Percentiles rank a stretch among this genome's conserved stretches.
phyloP scores from a whole-genome alignment of 2,329 filamentous ascomycete genomes.

The Chalaropsis ovoidea region DNA sequence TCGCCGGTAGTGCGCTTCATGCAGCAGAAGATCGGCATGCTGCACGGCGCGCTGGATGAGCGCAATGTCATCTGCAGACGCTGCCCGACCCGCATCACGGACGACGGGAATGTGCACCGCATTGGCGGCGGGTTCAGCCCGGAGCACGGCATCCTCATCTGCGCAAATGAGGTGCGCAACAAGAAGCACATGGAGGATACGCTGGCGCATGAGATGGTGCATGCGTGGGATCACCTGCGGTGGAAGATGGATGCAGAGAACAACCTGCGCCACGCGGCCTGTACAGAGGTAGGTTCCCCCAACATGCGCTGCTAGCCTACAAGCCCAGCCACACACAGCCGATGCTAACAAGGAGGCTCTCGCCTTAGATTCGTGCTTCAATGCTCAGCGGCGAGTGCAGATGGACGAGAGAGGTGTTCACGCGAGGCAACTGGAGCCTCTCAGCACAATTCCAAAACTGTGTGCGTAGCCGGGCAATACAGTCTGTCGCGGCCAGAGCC shows the following conservation, averaged over 20 bases:
- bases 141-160: constrained; percentile 78
- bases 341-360: constrained; percentile 24
- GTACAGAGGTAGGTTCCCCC: constrained; percentile 60
- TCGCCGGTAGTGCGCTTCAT: constrained; percentile 83
- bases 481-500: constrained; percentile 68
- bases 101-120: constrained; percentile 51
- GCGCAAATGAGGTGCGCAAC: constrained; percentile 80
- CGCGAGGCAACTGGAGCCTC: constrained; percentile 72
- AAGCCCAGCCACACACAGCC: background rate
- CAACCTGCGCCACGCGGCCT: constrained; percentile 79
- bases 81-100: constrained; percentile 52
- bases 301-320: background rate
- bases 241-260: constrained; percentile 80
- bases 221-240: constrained; percentile 85
- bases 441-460: constrained; percentile 92
- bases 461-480: constrained; percentile 68
- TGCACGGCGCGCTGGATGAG: constrained; percentile 65
- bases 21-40: constrained; percentile 64
- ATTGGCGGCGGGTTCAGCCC: constrained; percentile 75
- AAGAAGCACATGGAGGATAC: constrained; percentile 83
- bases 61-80: constrained; percentile 73
- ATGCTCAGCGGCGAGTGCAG: constrained; percentile 91
- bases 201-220: constrained; percentile 93
- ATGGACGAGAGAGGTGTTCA: constrained; percentile 77
- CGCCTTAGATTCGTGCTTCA: constrained; percentile 68